Base-by-base conservation (phyloP, 768 basidiomycete genomes). In the Phlebiopsis flavidoalba region DNA sequence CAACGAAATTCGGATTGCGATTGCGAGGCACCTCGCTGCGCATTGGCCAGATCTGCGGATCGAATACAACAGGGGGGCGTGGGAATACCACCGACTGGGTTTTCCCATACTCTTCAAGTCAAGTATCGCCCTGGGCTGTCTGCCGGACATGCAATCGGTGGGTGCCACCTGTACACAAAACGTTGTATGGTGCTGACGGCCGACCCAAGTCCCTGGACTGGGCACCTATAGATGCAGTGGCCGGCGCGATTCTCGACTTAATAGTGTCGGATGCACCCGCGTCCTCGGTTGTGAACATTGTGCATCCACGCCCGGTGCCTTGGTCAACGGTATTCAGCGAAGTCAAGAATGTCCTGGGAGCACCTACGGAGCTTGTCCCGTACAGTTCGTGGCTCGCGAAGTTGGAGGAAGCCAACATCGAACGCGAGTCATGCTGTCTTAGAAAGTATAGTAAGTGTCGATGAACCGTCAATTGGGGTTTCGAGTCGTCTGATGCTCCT, bases 71-170 rank as follows among this genome's bases (percentile, higher is more conserved):
- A 12, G 72, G 72, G 72, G 72, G 66, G 31, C 72, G 71, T 71
- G 73, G 72, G 72, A 65, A 67, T 21, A 64, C 61, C 15, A 60
- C 63, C 5, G 72, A 73, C 43, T 74, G 73, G 73, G 63, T 74
- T 1, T n/a, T 0, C 73, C 73, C 11, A 62, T 66, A 17, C 49
- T 64, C 33, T 57, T 64, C 58, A 65, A 67, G 58, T 67, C 66
- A 2, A 62, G 66, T 45, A 6, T 65, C 37, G 33, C 64, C 5
- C 57, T 67, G 1, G 62, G 62, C 11, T 35, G 37, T 3, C 36
- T 65, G 1, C 66, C 64, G 3, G 56, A 55, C 10, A 49, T 59
- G 7, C 56, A 37, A 14, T 51, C 54, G 48, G 66, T 65, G 37
- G 17, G 65, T 61, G 19, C 21, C 21, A 31, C 3, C 26, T 31